Conservation (phyloP, 2,329 filamentous ascomycete genomes). For the Claviceps sp. region DNA sequence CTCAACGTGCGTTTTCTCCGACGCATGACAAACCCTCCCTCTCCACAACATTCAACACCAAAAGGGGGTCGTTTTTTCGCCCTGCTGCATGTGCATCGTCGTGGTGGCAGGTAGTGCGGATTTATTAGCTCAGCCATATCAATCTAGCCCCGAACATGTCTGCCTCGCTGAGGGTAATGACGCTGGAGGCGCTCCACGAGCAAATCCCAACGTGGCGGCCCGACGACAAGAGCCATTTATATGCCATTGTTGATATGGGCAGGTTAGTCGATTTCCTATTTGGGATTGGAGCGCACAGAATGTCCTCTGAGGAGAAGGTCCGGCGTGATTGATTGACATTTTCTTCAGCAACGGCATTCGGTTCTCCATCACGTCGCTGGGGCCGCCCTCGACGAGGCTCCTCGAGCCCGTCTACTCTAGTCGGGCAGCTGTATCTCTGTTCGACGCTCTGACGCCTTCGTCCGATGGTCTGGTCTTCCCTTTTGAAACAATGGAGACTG, state of each 20-base stretch:
- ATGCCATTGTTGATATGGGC: conserved; percentile 47
- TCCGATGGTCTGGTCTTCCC: conserved; percentile 30
- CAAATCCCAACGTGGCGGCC: conserved; percentile 37
- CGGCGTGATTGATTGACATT: too few relatives aligned
- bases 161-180: conserved; percentile 28
- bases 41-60: too few relatives aligned
- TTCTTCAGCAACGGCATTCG: conserved; percentile 70
- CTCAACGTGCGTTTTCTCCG: too few relatives aligned
- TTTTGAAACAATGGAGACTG: conserved; percentile 44
- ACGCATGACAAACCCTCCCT: not conserved
- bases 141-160: conserved; percentile 13
- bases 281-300: not conserved
- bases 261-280: conserved; percentile 25
- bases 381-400: conserved; percentile 55
- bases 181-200: conserved; percentile 35
- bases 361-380: conserved; percentile 78
- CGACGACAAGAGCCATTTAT: conserved; percentile 33
- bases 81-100: not conserved
- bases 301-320: too few relatives aligned
- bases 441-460: conserved; percentile 58
- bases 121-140: too few relatives aligned
- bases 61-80: not conserved
- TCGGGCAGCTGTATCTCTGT: conserved; percentile 70
- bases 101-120: not conserved
- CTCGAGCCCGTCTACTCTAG: conserved; percentile 67